Percentiles rank a stretch among this genome's conserved stretches.
These are phyloP conservation scores for Fusarium paranaense DNA, from an alignment of 2,329 filamentous ascomycete genomes.

Conservation along the genomic window DNA sequence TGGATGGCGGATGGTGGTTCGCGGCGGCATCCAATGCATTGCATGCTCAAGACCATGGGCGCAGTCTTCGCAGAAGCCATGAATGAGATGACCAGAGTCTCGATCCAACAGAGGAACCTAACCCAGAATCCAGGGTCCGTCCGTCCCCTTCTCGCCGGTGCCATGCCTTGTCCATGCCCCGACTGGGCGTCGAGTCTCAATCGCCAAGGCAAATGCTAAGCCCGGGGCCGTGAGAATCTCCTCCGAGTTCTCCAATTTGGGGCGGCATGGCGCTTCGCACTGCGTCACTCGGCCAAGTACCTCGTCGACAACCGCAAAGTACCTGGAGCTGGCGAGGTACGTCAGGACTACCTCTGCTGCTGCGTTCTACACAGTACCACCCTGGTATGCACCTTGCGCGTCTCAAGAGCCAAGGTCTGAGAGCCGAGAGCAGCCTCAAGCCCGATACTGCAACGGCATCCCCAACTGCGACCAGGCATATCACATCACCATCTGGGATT, in stretches of 20 bases:
- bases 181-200: conserved; percentile 24
- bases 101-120: neutral
- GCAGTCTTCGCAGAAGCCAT: neutral
- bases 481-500: conserved; percentile 25
- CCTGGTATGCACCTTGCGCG: conserved; percentile 5
- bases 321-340: conserved; percentile 23
- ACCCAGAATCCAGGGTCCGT: neutral
- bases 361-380: neutral
- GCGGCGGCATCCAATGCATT: neutral
- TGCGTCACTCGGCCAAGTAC: conserved; percentile 38
- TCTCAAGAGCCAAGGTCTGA: conserved; percentile 18
- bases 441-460: conserved; percentile 8
- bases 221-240: conserved; percentile 20
- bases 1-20: neutral
- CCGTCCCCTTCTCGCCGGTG: neutral
- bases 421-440: conserved; percentile 24
- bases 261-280: conserved; percentile 45
- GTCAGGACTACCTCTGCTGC: neutral
- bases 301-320: conserved; percentile 21
- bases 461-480: conserved; percentile 19
- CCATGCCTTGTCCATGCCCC: conserved; percentile 6
- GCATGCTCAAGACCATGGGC: neutral
- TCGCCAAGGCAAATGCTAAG: conserved; percentile 21
- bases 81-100: neutral
- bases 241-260: conserved; percentile 22